A percentile compares a stretch with the other conserved stretches of the same genome.
Conservation (phyloP, 2,329 filamentous ascomycete species). For the Pseudogymnoascus sp. region DNA sequence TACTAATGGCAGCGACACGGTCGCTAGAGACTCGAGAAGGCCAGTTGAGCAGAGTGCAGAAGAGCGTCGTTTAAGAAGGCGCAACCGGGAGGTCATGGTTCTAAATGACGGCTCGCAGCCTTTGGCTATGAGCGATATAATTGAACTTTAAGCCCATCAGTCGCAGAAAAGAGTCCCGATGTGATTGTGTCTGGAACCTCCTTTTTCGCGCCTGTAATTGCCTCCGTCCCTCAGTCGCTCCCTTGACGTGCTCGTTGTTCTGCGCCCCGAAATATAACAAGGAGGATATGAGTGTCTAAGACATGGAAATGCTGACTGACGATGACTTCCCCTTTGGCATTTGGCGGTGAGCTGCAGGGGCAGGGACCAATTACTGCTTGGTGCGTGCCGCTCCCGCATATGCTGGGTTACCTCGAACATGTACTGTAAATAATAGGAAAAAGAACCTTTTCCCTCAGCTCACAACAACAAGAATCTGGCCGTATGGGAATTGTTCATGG, state of each 20-base stretch:
- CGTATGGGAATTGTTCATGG: not conserved
- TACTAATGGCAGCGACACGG: conserved; percentile 21
- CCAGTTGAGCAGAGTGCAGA: conserved; percentile 47
- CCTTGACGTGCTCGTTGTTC: not conserved
- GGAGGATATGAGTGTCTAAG: not conserved
- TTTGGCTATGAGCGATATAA: conserved; percentile 67
- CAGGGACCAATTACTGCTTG: conserved; percentile 6
- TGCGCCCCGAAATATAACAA: not conserved
- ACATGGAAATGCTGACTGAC: not conserved
- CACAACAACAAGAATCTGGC: not conserved
- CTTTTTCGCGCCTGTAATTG: not conserved
- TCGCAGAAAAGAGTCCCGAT: not conserved
- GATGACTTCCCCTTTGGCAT: not conserved
- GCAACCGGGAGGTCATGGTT: conserved; percentile 82
- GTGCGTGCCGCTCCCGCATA: conserved; percentile 3
- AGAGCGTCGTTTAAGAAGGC: conserved; percentile 64
- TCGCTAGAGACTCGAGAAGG: conserved; percentile 24
- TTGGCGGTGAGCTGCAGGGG: conserved; percentile 5
- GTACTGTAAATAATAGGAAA: conserved; percentile 1
- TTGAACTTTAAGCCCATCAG: conserved; percentile 38
- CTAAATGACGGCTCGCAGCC: conserved; percentile 77
- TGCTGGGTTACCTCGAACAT: conserved; percentile 1
- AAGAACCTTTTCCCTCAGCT: not conserved
- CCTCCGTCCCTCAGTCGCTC: not conserved
- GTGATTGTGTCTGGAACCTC: not conserved